Conservation (phyloP, 2,329 filamentous ascomycete genomes). For the Trichoderma sp. region DNA sequence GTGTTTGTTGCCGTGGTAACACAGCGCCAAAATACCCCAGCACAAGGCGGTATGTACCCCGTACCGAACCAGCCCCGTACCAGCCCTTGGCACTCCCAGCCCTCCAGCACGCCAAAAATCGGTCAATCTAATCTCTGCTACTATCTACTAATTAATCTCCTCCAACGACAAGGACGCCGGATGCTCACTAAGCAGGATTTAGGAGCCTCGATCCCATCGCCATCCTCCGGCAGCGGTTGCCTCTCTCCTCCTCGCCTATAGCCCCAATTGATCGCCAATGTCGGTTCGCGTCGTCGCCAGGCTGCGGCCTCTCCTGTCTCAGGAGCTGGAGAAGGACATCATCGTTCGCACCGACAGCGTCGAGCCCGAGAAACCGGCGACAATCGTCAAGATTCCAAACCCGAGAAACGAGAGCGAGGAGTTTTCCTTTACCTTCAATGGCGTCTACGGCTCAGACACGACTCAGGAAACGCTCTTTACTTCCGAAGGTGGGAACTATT, state of each 20-base stretch:
- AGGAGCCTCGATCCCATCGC: conserved; percentile 15
- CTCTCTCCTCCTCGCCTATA: conserved; percentile 25
- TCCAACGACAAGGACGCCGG: background rate
- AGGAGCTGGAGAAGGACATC: conserved; percentile 82
- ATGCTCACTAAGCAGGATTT: conserved; percentile 15
- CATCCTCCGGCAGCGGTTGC: conserved; percentile 17
- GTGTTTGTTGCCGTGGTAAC: conserved; percentile 32
- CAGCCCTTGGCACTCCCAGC: conserved; percentile 13
- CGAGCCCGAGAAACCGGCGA: conserved; percentile 62
- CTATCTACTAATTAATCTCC: background rate
- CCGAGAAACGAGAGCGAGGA: conserved; percentile 90
- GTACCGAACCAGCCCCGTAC: conserved; percentile 16
- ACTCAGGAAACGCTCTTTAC: conserved; percentile 88
- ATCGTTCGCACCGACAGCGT: conserved; percentile 72
- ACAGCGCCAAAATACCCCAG: background rate
- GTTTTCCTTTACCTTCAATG: conserved; percentile 93
- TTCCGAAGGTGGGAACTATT: conserved; percentile 67
- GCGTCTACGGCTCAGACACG: conserved; percentile 79
- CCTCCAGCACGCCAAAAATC: conserved; percentile 6
- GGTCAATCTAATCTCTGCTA: background rate
- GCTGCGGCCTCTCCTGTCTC: conserved; percentile 82
- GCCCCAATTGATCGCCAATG: conserved; percentile 42
- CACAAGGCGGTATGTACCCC: background rate
- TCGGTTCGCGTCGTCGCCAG: conserved; percentile 85
- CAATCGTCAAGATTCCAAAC: conserved; percentile 84